Percentiles rank a stretch among this genome's conserved stretches.
Evolutionary conservation across 2,329 filamentous ascomycete genomes (phyloP).

Genomic region (Neophaeococcomyces mojaviensis): DNA sequence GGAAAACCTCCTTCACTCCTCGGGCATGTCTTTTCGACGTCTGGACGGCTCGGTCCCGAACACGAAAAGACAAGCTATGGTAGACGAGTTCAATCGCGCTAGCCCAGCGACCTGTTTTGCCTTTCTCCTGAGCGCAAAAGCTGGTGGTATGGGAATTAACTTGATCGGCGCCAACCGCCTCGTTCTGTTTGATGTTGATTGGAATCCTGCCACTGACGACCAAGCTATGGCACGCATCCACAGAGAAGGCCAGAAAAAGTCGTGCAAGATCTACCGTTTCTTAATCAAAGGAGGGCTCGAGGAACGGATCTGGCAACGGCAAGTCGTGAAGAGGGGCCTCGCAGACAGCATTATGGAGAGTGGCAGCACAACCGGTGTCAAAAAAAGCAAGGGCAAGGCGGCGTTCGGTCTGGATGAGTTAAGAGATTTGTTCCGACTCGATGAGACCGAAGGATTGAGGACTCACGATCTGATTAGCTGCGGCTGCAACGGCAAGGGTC

Average conservation of each 20-base stretch:
- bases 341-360: conserved; percentile 64
- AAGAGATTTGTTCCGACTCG: conserved; percentile 58
- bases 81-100: conserved; percentile 62
- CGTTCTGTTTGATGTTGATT: conserved; percentile 66
- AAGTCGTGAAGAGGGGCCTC: conserved; percentile 62
- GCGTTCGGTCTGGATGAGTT: conserved; percentile 61
- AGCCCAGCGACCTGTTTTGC: conserved; percentile 53
- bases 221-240: conserved; percentile 71
- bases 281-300: conserved; percentile 62
- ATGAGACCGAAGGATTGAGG: conserved; percentile 54
- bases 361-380: conserved; percentile 6
- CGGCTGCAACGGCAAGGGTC: conserved; percentile 51
- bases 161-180: conserved; percentile 63
- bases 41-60: conserved; percentile 61
- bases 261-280: conserved; percentile 62
- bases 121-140: conserved; percentile 65
- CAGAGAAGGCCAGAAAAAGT: conserved; percentile 61
- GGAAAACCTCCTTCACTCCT: conserved; percentile 51
- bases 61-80: conserved; percentile 57
- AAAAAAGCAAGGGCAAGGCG: conserved; percentile 24
- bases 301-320: conserved; percentile 68
- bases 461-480: conserved; percentile 63
- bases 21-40: conserved; percentile 57
- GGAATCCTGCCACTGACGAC: conserved; percentile 66
- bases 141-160: conserved; percentile 63